phyloP scores from a whole-genome alignment of 1,139 yeast species.

The Pichia sp. region DNA sequence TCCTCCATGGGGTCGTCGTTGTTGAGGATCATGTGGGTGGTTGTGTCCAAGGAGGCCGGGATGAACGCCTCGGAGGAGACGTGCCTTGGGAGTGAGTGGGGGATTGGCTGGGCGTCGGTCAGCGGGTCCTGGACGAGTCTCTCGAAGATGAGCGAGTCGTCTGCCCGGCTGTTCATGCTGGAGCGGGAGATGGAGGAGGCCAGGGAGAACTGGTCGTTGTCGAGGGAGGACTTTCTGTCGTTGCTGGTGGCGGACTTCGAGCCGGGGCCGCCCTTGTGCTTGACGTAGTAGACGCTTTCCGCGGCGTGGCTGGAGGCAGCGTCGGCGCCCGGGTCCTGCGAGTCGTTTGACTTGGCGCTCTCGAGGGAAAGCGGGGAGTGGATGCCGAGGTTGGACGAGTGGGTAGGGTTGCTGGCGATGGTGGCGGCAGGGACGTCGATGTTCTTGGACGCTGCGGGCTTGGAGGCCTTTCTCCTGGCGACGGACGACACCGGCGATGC shows the following conservation, averaged over 20 bases:
- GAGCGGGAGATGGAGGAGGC: conserved; percentile 15
- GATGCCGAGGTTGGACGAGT: background rate
- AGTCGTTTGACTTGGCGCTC: background rate
- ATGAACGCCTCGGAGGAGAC: conserved; percentile 63
- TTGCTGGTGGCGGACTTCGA: background rate
- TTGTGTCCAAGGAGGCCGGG: conserved; percentile 79
- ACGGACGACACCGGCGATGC: background rate
- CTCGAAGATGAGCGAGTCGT: conserved; percentile 52
- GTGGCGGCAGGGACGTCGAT: background rate
- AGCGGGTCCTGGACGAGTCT: conserved; percentile 56
- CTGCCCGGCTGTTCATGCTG: conserved; percentile 12
- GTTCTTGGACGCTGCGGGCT: background rate
- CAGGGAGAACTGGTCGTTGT: conserved; percentile 14
- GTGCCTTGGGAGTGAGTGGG: conserved; percentile 39
- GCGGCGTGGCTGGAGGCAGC: background rate
- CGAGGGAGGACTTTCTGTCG: background rate
- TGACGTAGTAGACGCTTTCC: background rate
- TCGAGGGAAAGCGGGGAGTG: background rate
- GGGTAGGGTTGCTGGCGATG: background rate
- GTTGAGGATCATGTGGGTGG: conserved; percentile 44
- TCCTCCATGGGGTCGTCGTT: background rate
- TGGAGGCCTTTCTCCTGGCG: background rate
- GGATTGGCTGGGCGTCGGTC: conserved; percentile 28
- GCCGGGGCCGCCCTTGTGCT: background rate
- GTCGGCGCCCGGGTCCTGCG: background rate